Base-by-base conservation (phyloP, 352 stramenopile genomes). In the Aphanomyces euteiches region DNA sequence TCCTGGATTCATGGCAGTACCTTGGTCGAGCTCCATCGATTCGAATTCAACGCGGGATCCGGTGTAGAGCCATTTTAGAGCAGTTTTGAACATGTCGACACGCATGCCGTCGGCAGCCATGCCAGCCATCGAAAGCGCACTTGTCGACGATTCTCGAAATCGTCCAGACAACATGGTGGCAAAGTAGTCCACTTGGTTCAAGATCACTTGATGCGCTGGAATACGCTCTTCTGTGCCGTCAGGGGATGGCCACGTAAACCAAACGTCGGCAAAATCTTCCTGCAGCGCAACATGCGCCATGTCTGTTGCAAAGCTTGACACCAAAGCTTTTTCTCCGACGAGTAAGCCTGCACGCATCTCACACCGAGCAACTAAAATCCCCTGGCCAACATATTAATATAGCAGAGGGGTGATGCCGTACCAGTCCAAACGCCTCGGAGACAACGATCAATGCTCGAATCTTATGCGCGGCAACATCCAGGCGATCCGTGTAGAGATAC, bases 151-250 rank as follows among this genome's bases (percentile, higher is more conserved):
- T 79, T 93, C 84, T 45, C 82, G 85, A 50, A 93, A 93, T 15
- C 85, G 81, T n/a, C 84, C 85, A 4, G 83, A 82, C 60, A 93
- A 90, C 84, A 93, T 90, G 7, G 80, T 87, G 43, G 80, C 83
- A 72, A 92, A 93, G 74, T 93, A 93, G 17, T 87, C 75, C n/a
- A 91, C 83, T 58, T 91, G 81, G 0, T 80, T 82, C 12, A 93
- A 77, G 38, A 93, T 75, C 19, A 80, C 83, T 70, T 89, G 89
- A 67, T 93, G 85, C 10, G 81, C 85, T 4, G 79, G 81, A 21
- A 93, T 54, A 8, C 77, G 67, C 34, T 47, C 61, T 10, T 75
- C 57, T 36, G 73, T 67, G 1, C 73, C 75, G 6, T 67, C 45
- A 8, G 77, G 59, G 8, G 78, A 68, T n/a, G 85, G 83, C 85